Evolutionary conservation across 2,329 filamentous ascomycete species (phyloP).

Genomic region (Akanthomyces uredinophilus): DNA sequence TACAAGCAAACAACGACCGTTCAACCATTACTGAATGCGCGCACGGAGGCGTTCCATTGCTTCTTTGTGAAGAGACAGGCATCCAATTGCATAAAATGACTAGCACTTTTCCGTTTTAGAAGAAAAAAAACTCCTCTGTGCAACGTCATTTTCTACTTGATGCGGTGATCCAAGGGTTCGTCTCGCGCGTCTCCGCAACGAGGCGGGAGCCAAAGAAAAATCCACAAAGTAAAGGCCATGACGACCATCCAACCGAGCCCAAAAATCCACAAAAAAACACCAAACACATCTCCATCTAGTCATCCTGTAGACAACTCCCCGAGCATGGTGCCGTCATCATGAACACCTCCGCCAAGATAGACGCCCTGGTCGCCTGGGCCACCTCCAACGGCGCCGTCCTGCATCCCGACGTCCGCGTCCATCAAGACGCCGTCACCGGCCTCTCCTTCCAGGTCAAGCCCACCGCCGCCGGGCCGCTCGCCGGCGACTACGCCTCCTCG

Average conservation of each 20-base stretch:
- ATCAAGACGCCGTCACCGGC: conserved; percentile 44
- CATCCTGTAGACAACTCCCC: background rate
- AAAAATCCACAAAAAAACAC: background rate
- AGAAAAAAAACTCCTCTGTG: too few species aligned
- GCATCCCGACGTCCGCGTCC: conserved; percentile 49
- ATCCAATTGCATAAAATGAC: too few species aligned
- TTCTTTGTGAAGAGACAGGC: too few species aligned
- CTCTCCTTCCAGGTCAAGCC: conserved; percentile 49
- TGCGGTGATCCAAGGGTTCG: background rate
- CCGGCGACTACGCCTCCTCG: conserved; percentile 28
- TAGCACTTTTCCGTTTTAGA: too few species aligned
- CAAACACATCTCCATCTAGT: too few species aligned
- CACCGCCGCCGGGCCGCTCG: background rate
- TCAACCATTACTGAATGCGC: too few species aligned
- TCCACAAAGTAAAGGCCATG: background rate
- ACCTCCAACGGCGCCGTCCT: conserved; percentile 40
- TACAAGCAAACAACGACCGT: too few species aligned
- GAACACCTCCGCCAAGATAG: conserved; percentile 18
- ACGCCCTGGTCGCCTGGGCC: conserved; percentile 45
- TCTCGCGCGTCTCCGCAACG: background rate
- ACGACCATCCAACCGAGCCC: background rate
- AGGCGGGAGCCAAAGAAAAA: background rate
- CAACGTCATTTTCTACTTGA: background rate
- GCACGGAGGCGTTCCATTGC: too few species aligned
- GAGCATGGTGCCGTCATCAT: conserved; percentile 13